Conservation (phyloP, 2,329 filamentous ascomycete genomes). For the Ophioceras dolichostomum region DNA sequence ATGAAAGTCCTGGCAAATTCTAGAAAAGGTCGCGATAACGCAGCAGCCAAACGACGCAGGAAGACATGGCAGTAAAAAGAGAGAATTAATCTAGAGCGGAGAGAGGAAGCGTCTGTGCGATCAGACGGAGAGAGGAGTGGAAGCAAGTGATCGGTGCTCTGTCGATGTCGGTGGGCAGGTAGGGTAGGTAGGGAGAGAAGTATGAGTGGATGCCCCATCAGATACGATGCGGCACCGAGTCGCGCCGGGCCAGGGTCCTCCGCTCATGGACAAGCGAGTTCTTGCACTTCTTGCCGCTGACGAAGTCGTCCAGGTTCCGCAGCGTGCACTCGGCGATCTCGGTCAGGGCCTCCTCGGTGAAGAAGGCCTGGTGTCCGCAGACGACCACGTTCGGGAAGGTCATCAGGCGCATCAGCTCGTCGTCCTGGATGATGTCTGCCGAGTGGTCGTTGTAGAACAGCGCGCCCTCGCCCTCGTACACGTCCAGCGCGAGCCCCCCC, state of each 20-base stretch:
- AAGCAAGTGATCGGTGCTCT: no score
- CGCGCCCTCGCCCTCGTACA: conserved; percentile 53
- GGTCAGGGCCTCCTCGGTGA: conserved; percentile 50
- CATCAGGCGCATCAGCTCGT: conserved; percentile 51
- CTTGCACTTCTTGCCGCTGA: conserved; percentile 18
- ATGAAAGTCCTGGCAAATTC: no score
- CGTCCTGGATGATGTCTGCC: conserved; percentile 52
- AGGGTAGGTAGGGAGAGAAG: no score
- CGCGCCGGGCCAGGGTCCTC: conserved; percentile 10
- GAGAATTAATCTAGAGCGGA: no score
- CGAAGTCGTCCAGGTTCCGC: conserved; percentile 38
- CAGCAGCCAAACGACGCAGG: no score
- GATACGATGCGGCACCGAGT: conserved; percentile 21
- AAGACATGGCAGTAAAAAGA: no score
- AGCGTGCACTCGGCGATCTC: conserved; percentile 52
- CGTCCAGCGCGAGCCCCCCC: conserved; percentile 52
- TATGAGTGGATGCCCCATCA: no score
- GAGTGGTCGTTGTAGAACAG: conserved; percentile 57
- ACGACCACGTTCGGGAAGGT: conserved; percentile 58
- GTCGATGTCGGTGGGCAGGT: no score
- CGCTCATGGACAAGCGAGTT: conserved; percentile 21
- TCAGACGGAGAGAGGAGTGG: no score
- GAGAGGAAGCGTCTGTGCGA: no score
- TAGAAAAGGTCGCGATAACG: no score
- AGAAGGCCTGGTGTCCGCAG: conserved; percentile 58